Evolutionary conservation across 495 filamentous ascomycete genomes (phyloP).

Genomic region (Hypoxylon intermedium): DNA sequence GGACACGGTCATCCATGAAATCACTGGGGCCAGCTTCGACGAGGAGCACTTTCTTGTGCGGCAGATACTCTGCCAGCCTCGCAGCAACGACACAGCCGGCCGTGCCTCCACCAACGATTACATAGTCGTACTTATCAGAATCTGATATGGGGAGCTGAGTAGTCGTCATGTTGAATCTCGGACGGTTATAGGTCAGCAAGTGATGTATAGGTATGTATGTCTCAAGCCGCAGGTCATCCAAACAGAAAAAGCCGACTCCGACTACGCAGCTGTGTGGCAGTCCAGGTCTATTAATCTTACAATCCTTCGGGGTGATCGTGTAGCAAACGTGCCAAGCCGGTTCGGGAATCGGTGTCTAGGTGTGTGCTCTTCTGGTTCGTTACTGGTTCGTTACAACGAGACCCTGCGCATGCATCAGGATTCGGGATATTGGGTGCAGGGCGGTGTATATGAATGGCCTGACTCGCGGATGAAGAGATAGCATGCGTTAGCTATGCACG

Average conservation of each 20-base stretch:
- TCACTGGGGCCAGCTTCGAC: conserved; percentile 68
- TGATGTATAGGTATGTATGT: conserved; percentile 3
- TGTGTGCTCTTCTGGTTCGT: conserved; percentile 9
- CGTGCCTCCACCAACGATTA: conserved; percentile 84
- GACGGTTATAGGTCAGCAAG: no score
- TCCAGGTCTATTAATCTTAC: conserved; percentile 26
- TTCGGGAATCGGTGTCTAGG: conserved; percentile 32
- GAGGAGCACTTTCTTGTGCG: conserved; percentile 68
- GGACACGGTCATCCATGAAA: conserved; percentile 54
- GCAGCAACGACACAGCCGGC: conserved; percentile 82
- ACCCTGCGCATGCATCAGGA: conserved; percentile 22
- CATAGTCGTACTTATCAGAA: conserved; percentile 77
- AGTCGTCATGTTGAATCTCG: conserved; percentile 70
- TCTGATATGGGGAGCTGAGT: conserved; percentile 64
- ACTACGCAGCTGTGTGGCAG: conserved; percentile 14
- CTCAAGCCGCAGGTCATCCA: conserved; percentile 6
- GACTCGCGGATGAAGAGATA: conserved; percentile 24
- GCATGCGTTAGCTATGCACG: neutral
- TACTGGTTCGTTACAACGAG: conserved; percentile 13
- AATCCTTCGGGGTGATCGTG: conserved; percentile 4
- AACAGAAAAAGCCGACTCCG: neutral
- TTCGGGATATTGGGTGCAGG: conserved; percentile 3
- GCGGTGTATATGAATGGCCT: conserved; percentile 38
- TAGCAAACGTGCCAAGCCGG: conserved; percentile 29
- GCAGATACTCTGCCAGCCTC: conserved; percentile 65